These are phyloP conservation scores for Puya raimondii DNA, from an alignment of 176 grass and related monocot species.

Conservation along the genomic window DNA sequence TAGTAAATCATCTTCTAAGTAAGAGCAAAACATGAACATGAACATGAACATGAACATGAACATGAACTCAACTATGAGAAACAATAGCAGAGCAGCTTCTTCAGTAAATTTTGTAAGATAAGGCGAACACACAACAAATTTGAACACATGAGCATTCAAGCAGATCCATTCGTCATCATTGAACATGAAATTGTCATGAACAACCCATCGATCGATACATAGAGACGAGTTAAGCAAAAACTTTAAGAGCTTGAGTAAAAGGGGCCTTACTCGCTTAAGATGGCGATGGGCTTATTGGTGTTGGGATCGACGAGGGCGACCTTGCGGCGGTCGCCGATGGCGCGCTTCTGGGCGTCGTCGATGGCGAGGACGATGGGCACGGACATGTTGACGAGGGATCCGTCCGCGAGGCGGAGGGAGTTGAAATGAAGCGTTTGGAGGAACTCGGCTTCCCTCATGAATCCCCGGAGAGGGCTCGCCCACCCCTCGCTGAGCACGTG, in stretches of 20 bases:
- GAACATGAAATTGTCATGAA: too few relatives aligned
- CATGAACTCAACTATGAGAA: too few relatives aligned
- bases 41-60: too few relatives aligned
- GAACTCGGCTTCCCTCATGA: conserved; percentile 99
- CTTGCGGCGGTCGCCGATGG: conserved; percentile 44
- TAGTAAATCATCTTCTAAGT: too few relatives aligned
- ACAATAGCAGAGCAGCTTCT: too few relatives aligned
- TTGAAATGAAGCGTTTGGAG: conserved; percentile 99
- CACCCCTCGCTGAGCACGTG: conserved; percentile 98
- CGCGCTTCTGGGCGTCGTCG: conserved; percentile 58
- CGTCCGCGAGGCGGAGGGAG: conserved; percentile 67
- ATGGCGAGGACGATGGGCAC: conserved; percentile 93
- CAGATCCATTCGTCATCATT: too few relatives aligned
- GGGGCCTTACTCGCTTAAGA: conserved; percentile 57
- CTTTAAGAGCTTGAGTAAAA: neutral
- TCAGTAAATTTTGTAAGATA: too few relatives aligned
- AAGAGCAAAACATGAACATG: too few relatives aligned
- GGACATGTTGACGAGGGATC: conserved; percentile 77
- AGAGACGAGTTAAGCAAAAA: neutral
- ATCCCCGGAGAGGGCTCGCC: conserved; percentile 86
- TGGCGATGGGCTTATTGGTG: conserved; percentile 46
- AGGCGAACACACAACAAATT: too few relatives aligned
- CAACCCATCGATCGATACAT: neutral
- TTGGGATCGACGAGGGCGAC: conserved; percentile 59
- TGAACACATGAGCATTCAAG: too few relatives aligned